Conservation (phyloP, 2,329 filamentous ascomycete species). For the Fusarium oxysporum region DNA sequence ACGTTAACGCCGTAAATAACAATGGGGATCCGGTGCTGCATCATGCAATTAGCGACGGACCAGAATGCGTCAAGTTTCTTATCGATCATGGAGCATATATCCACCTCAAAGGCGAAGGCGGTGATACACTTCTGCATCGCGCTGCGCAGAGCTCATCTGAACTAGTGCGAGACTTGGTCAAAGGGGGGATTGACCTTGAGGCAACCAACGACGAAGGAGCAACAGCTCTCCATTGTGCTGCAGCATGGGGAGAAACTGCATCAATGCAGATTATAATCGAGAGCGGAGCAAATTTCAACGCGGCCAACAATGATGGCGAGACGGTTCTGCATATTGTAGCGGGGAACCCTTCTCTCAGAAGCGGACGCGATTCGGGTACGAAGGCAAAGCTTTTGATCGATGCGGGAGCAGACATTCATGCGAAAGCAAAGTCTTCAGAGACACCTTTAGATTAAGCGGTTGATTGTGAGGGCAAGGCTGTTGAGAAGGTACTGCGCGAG, state of each 20-base stretch:
- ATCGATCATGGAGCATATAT: rapidly evolving
- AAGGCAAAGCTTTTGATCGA: not conserved
- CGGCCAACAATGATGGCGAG: not conserved
- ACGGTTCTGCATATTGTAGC: not conserved
- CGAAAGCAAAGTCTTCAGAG: not conserved
- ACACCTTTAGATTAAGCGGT: not conserved
- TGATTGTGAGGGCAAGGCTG: too few relatives aligned
- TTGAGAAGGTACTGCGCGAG: not conserved
- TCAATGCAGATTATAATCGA: rapidly evolving
- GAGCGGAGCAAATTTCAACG: not conserved
- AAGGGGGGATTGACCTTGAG: not conserved
- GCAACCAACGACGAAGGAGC: not conserved
- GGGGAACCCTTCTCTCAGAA: not conserved
- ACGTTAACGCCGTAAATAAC: not conserved
- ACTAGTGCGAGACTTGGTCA: not conserved
- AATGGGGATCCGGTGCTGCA: not conserved
- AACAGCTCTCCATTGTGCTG: not conserved
- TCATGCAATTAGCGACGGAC: not conserved
- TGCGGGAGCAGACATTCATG: rapidly evolving
- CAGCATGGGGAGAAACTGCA: not conserved
- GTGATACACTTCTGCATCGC: not conserved
- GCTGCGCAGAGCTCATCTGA: not conserved
- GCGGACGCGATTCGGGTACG: rapidly evolving
- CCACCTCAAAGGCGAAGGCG: not conserved
- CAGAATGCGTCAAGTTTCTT: rapidly evolving